Base-by-base conservation (phyloP, 2,329 filamentous ascomycete genomes). In the Macrophomina phaseolina region DNA sequence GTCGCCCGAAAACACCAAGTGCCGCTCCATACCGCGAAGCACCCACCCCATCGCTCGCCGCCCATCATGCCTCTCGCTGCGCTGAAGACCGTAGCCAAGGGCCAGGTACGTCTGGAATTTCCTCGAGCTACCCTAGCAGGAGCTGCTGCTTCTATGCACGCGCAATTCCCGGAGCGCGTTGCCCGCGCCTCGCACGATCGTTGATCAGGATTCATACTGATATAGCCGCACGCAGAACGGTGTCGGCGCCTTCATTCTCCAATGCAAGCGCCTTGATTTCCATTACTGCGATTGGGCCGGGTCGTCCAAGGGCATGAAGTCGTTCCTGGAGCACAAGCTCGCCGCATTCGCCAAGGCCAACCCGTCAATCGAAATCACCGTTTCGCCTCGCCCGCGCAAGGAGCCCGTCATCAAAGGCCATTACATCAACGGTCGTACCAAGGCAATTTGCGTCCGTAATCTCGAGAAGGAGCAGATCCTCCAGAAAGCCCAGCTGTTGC, bases 201-300 rank as follows among this genome's bases (percentile, higher is more conserved):
- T 23, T 23, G 23, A 23, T 23, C 23, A 23, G 3, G 23, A 11
- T 30, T 14, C 56, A 30, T n/a, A 55, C 65, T 52, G 52, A 67
- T 65, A 68, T 73, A 16, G 71, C 9, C 55, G 23, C 23, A 66
- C 64, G 5, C 74, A 98, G 94, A 98, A 99, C 84, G 95, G 95
- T 85, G 86, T 98, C 72, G 94, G 94, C 75, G 92, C 94, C 78
- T 98, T 98, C 84, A 92, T 99, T 81, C 88, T 97, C 67, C 94
- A 97, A 84, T 99, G 95, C 89, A 97, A 93, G 85, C 91, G 90
- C 77, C 85, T 99, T 79, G 92, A 97, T 79, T 92, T 99, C 77
- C 92, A 97, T 83, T 99, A 97, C 84, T 98, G 95, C 84, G 93
- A 98, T 85, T 94, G 91, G 88, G 92, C 91, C 67, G 95, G 94